These are phyloP conservation scores for Ophiostoma quercus DNA, from an alignment of 2,329 filamentous ascomycete genomes.

Conservation along the genomic window DNA sequence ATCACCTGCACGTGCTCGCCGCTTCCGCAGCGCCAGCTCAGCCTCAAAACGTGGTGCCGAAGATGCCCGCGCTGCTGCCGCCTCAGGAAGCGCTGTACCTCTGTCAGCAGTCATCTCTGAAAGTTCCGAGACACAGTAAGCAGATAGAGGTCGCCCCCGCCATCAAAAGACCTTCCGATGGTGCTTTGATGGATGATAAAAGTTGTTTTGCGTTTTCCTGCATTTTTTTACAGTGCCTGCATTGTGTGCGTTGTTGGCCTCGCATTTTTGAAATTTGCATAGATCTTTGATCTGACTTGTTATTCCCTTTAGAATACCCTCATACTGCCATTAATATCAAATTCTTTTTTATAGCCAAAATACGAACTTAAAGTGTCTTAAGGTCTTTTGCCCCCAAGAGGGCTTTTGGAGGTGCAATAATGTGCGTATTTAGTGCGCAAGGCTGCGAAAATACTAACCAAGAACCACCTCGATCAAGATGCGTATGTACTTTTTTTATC, in stretches of 20 bases:
- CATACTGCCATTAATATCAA: neutral
- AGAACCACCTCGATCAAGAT: too few relatives aligned
- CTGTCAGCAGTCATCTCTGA: neutral
- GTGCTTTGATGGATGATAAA: neutral
- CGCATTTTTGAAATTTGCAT: neutral
- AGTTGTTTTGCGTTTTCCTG: neutral
- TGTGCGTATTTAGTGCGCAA: too few relatives aligned
- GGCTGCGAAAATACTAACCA: too few relatives aligned
- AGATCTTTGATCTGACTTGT: neutral
- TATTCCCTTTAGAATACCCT: slow-evolving; percentile 1
- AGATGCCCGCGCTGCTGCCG: neutral
- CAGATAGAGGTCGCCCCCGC: neutral
- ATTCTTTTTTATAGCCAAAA: too few relatives aligned
- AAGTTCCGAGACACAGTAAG: neutral
- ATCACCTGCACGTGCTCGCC: neutral
- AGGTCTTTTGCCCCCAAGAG: too few relatives aligned
- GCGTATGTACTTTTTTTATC: too few relatives aligned
- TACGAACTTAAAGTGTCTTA: too few relatives aligned
- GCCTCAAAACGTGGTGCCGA: neutral
- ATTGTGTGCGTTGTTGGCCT: neutral
- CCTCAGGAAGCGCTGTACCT: neutral
- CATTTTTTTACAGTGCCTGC: neutral
- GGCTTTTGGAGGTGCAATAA: too few relatives aligned
- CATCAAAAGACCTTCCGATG: neutral
- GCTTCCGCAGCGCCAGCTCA: neutral